Evolutionary conservation across 2,329 filamentous ascomycete species (phyloP).

Genomic region (Penicillium sp.): DNA sequence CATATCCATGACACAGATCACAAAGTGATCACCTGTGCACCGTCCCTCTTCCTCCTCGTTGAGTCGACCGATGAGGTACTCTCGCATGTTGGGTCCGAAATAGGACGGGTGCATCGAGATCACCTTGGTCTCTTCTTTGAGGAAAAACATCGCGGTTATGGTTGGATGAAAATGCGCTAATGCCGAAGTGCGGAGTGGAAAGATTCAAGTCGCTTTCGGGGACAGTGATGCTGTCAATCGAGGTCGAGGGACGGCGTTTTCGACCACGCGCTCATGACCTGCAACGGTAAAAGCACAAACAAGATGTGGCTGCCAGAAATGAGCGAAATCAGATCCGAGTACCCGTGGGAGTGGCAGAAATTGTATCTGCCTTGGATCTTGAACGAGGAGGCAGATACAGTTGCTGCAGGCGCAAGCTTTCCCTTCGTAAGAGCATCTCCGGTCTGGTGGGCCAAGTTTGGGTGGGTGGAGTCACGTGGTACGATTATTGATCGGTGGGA

Average conservation of each 20-base stretch:
- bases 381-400: constrained; percentile 12
- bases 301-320: neutral
- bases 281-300: constrained; percentile 4
- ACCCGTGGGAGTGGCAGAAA: neutral
- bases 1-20: constrained; percentile 96
- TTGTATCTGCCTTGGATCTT: constrained; percentile 12
- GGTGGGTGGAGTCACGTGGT: constrained; percentile 6
- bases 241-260: constrained; percentile 14
- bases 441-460: constrained; percentile 9
- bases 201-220: neutral
- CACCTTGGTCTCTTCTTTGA: constrained; percentile 92
- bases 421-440: constrained; percentile 9
- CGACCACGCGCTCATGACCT: constrained; percentile 14
- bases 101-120: constrained; percentile 96
- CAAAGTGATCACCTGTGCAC: constrained; percentile 93
- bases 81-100: constrained; percentile 90
- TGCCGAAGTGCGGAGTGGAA: neutral
- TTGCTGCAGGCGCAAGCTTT: constrained; percentile 13
- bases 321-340: constrained; percentile 1
- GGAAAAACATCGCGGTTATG: constrained; percentile 78
- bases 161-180: constrained; percentile 2
- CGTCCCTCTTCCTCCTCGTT: constrained; percentile 92
- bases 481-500: neutral
- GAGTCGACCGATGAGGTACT: constrained; percentile 84
- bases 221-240: constrained; percentile 7